Percentiles rank a stretch among this genome's conserved stretches.
These are phyloP conservation scores for Cercospora citrullina DNA, from an alignment of 2,329 filamentous ascomycete genomes.

Conservation along the genomic window DNA sequence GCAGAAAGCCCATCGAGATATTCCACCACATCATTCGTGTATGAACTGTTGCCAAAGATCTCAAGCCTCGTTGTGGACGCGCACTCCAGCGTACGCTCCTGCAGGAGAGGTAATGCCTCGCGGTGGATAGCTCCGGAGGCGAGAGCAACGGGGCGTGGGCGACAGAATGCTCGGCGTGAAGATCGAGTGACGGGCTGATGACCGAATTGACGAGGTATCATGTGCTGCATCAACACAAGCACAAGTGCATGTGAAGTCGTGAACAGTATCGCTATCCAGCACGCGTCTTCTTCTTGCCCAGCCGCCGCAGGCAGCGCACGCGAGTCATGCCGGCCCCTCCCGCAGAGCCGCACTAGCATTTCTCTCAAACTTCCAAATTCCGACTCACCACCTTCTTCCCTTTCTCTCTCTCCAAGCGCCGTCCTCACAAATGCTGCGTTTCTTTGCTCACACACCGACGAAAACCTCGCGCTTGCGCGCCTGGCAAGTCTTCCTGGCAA, in stretches of 20 bases:
- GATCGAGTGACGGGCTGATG: neutral
- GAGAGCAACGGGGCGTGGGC: neutral
- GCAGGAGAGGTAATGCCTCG: neutral
- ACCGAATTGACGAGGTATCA: too few species aligned
- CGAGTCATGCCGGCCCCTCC: constrained; percentile 10
- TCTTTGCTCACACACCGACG: constrained; percentile 83
- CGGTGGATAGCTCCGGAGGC: too few species aligned
- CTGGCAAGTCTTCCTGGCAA: constrained; percentile 56
- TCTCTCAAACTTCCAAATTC: constrained; percentile 7
- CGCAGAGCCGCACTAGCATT: constrained; percentile 8
- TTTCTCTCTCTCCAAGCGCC: constrained; percentile 61
- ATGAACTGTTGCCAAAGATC: neutral
- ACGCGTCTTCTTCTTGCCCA: too few species aligned
- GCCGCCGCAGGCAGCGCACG: neutral
- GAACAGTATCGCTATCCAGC: neutral
- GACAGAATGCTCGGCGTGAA: neutral
- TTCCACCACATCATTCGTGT: neutral
- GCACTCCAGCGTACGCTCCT: too few species aligned
- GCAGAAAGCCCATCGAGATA: neutral
- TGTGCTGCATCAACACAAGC: too few species aligned
- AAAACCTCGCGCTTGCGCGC: constrained; percentile 17
- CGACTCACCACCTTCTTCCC: constrained; percentile 21
- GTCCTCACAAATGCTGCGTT: constrained; percentile 90
- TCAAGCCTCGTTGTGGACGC: neutral
- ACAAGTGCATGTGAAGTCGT: neutral